Conservation (phyloP, 148 eudicot genomes). For the Spergularia marina region DNA sequence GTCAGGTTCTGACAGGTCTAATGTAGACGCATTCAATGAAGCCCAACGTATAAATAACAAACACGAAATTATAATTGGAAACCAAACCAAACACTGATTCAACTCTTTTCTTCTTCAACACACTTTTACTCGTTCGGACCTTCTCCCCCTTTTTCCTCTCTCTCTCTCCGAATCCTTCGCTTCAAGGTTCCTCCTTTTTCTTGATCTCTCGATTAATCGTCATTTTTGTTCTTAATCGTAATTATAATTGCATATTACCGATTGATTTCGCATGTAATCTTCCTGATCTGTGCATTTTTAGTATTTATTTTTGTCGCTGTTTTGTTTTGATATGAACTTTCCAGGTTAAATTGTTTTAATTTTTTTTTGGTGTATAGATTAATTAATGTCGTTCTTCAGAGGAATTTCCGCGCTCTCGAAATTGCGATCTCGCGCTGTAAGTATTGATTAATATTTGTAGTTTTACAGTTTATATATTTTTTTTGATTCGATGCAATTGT, state of each 20-base stretch:
- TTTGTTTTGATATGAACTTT: background rate
- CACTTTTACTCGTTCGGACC: background rate
- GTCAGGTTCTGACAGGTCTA: no score
- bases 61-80: no score
- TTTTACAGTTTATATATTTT: background rate
- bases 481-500: background rate
- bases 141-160: background rate
- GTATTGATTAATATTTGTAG: constrained; percentile 14
- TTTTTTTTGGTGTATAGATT: background rate
- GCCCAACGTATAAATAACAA: no score
- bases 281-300: background rate
- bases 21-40: no score
- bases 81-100: no score
- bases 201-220: background rate
- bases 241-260: background rate
- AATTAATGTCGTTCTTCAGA: constrained; percentile 74
- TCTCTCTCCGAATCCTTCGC: background rate
- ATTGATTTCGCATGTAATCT: background rate
- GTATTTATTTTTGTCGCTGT: background rate
- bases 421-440: constrained; percentile 81
- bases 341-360: no score
- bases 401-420: constrained; percentile 60
- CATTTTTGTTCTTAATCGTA: background rate
- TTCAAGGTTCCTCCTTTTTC: background rate
- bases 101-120: background rate